Conservation (phyloP, 208 protist species). For the Sergeia podlipaevii region DNA sequence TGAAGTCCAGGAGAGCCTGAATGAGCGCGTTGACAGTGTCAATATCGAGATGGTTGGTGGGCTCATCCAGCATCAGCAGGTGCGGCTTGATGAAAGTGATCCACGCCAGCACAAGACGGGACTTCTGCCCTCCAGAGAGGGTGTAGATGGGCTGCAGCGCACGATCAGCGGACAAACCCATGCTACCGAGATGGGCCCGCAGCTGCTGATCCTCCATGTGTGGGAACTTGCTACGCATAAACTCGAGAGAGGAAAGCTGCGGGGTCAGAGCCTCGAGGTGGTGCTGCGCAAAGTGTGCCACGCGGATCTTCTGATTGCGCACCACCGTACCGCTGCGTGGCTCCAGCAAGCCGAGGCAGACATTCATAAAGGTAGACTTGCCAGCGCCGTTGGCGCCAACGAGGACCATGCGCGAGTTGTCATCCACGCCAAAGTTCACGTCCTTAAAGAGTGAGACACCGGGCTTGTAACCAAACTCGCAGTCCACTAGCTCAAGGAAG, state of each 20-base stretch:
- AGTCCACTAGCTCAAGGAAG: constrained; percentile 85
- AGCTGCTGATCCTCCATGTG: constrained; percentile 76
- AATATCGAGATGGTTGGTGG: constrained; percentile 95
- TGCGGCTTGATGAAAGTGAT: constrained; percentile 93
- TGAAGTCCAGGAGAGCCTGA: constrained; percentile 86
- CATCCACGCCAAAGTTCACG: constrained; percentile 90
- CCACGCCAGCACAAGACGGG: constrained; percentile 90
- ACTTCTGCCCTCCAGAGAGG: constrained; percentile 95
- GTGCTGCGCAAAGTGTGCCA: constrained; percentile 93
- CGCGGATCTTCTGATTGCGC: constrained; percentile 83
- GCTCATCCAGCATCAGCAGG: constrained; percentile 96
- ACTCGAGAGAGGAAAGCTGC: constrained; percentile 90
- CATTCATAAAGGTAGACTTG: constrained; percentile 95
- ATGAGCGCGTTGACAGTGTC: constrained; percentile 94
- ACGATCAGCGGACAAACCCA: constrained; percentile 89
- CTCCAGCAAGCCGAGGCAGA: constrained; percentile 82
- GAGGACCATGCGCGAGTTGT: constrained; percentile 86
- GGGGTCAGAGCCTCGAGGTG: constrained; percentile 91
- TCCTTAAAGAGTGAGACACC: constrained; percentile 84
- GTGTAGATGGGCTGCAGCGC: constrained; percentile 91
- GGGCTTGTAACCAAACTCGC: constrained; percentile 92
- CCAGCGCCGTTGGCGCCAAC: constrained; percentile 91
- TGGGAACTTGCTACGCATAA: constrained; percentile 83
- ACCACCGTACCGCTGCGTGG: constrained; percentile 77
- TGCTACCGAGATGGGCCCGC: constrained; percentile 88